These are phyloP conservation scores for Aspergillus versicolor DNA, from an alignment of 2,329 filamentous ascomycete genomes.

Conservation along the genomic window DNA sequence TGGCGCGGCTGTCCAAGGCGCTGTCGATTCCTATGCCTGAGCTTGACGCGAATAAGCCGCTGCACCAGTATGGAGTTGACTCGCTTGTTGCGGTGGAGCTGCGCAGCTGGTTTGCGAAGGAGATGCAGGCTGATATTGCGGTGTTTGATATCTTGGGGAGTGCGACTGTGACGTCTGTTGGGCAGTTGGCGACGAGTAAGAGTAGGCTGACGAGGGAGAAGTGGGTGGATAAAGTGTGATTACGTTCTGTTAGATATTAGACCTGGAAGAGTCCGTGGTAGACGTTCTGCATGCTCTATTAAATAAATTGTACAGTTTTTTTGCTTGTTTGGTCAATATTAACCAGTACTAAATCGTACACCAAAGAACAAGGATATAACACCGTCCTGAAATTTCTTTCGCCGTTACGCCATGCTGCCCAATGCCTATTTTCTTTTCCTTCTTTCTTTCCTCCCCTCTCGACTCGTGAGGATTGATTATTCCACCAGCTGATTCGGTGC, in stretches of 20 bases:
- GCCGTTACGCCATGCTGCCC: conserved; percentile 42
- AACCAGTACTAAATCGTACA: conserved; percentile 14
- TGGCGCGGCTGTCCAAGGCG: neutral
- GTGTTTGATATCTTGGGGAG: conserved; percentile 2
- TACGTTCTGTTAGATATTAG: too few species aligned
- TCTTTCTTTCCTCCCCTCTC: neutral
- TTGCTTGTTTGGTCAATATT: conserved; percentile 9
- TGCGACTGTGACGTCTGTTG: neutral
- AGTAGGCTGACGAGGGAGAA: neutral
- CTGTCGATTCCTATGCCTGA: neutral
- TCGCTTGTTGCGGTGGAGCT: conserved; percentile 9
- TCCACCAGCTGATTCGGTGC: neutral
- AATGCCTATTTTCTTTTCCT: conserved; percentile 26
- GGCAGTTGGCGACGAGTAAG: neutral
- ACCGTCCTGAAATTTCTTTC: conserved; percentile 28
- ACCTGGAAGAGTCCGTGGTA: too few species aligned
- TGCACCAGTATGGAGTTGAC: neutral
- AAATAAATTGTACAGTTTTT: conserved; percentile 11
- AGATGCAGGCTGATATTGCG: conserved; percentile 6
- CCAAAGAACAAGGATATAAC: conserved; percentile 11
- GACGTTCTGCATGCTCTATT: neutral
- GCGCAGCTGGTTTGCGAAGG: conserved; percentile 2
- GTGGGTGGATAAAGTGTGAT: neutral
- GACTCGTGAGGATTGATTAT: neutral
- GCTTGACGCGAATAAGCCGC: neutral